Base-by-base conservation (phyloP, 169 alveolate species). In the Plasmodium relictum region DNA sequence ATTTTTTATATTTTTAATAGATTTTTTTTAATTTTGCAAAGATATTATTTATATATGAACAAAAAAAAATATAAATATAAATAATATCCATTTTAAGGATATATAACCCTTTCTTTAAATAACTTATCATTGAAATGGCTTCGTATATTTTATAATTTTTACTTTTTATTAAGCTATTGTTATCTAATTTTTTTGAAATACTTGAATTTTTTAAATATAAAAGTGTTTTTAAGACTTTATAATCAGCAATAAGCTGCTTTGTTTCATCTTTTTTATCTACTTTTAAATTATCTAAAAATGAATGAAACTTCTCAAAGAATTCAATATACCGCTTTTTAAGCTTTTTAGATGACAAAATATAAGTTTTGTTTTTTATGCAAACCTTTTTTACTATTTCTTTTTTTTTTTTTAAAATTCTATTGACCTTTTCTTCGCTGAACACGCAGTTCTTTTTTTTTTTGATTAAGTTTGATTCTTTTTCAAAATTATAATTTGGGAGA, bases 11-110 rank as follows among this genome's bases (percentile, higher is more conserved):
- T 31, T 26, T 69, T 48, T 18, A 48, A 12, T 26, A 7, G 10
- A 61, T 5, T n/a, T 20, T 44, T 41, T 80, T 69, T 31, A 50
- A 68, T 62, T 71, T 66, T 61, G 69, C 41, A 42, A 66, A 45
- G 41, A 80, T 41, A 20, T 61, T 44, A 41, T 68, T 65, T 50
- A 80, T 48, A 45, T 68, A 80, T 9, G 90, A 68, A 4, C 45
- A 39, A 24, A 66, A 80, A 69, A 68, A 80, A 59, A 80, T 71
- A 68, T 52, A 80, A 50, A 80, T 68, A 62, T 80, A 80, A 10
- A 80, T 20, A 14, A 68, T 22, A 41, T 74, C 88, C 88, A 74
- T 74, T 22, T 59, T 63, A 69, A 74, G 44, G 45, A 80, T 56
- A 68, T 68, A 42, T 9, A 80, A 31, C 26, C 45, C 20, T 48